A percentile compares a stretch with the other conserved stretches of the same genome.
Conservation (phyloP, 176 grass and related monocot genomes). For the Cenchrus americanus region DNA sequence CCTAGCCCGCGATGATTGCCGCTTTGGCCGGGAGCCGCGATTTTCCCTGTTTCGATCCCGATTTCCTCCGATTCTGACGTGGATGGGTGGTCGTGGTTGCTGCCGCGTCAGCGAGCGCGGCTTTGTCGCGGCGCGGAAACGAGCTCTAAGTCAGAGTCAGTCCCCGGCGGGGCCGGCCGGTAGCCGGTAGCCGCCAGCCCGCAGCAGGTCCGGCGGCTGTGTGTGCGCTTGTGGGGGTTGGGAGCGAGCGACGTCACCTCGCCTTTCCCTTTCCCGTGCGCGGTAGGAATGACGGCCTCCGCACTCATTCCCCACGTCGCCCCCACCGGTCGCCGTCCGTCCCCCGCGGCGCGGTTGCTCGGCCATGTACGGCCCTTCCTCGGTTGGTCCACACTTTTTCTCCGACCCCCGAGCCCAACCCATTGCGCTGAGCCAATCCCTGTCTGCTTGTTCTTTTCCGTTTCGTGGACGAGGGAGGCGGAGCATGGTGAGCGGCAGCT, state of each 20-base stretch:
- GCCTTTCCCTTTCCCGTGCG: neutral
- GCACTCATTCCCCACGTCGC: neutral
- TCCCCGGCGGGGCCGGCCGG: neutral
- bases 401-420: neutral
- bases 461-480: slow-evolving; percentile 1
- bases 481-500: slow-evolving; percentile 22
- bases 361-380: slow-evolving; percentile 13
- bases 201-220: neutral
- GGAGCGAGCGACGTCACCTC: slow-evolving; percentile 29
- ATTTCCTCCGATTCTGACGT: slow-evolving; percentile 8
- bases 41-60: neutral
- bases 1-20: neutral
- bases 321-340: neutral
- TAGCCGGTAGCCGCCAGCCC: neutral
- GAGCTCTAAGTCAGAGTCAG: neutral
- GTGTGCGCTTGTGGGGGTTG: neutral
- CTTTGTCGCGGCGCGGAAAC: slow-evolving; percentile 24
- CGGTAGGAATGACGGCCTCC: slow-evolving; percentile 14
- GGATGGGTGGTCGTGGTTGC: neutral
- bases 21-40: neutral
- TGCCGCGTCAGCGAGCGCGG: neutral
- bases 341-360: neutral
- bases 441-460: neutral
- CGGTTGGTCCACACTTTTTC: slow-evolving; percentile 22
- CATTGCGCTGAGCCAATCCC: neutral